Conservation (phyloP, 2,329 filamentous ascomycete species). For the Cryoendolithus antarcticus region DNA sequence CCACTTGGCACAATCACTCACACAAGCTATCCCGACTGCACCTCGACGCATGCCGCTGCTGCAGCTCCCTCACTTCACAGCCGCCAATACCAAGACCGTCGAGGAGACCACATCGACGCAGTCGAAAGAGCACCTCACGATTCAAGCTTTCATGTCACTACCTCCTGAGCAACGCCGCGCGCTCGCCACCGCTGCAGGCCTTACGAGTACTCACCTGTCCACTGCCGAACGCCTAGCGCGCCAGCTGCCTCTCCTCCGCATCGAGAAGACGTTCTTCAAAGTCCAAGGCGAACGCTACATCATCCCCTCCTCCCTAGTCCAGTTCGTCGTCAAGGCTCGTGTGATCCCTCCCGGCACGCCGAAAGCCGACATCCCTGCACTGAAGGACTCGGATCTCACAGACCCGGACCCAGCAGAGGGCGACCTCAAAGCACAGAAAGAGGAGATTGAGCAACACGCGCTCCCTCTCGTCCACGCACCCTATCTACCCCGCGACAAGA, state of each 20-base stretch:
- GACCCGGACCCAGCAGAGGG: conserved; percentile 89
- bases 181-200: conserved; percentile 55
- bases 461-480: conserved; percentile 84
- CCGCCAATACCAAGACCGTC: conserved; percentile 47
- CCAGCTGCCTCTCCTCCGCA: conserved; percentile 70
- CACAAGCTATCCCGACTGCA: conserved; percentile 81
- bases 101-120: conserved; percentile 51
- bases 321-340: conserved; percentile 87
- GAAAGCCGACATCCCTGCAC: conserved; percentile 53
- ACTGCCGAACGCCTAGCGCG: conserved; percentile 63
- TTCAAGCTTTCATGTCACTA: conserved; percentile 82
- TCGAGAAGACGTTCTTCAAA: conserved; percentile 96
- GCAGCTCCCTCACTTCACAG: conserved; percentile 79
- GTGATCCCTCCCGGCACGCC: conserved; percentile 74
- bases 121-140: conserved; percentile 53
- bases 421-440: conserved; percentile 64
- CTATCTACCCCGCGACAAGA: conserved; percentile 78
- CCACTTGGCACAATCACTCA: conserved; percentile 69
- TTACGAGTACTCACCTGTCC: conserved; percentile 66
- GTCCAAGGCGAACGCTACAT: conserved; percentile 89
- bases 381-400: conserved; percentile 70
- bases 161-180: conserved; percentile 63
- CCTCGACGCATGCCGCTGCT: conserved; percentile 50
- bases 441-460: conserved; percentile 57
- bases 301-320: conserved; percentile 82